phyloP scores from a whole-genome alignment of 441 rosid species.

The Gossypium schwendimanii region DNA sequence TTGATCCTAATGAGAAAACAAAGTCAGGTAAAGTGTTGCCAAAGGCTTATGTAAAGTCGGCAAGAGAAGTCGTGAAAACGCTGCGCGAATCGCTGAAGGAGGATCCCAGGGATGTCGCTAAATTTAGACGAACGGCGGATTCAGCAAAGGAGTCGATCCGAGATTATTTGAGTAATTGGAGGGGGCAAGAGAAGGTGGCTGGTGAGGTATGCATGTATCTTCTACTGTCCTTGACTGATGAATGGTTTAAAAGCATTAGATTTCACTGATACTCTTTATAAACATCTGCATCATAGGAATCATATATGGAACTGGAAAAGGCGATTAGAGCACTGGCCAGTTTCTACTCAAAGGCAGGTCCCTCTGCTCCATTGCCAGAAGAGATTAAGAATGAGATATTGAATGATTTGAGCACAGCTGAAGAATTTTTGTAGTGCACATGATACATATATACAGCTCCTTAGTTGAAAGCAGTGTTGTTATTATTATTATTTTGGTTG shows the following conservation, averaged over 20 bases:
- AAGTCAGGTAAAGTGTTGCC: slow-evolving; percentile 72
- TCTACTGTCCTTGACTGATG: background rate
- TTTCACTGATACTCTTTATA: background rate
- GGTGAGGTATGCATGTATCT: slow-evolving; percentile 32
- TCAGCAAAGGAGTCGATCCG: slow-evolving; percentile 80
- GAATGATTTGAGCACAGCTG: slow-evolving; percentile 47
- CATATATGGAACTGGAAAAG: slow-evolving; percentile 62
- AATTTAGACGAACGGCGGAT: slow-evolving; percentile 76
- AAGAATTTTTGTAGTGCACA: slow-evolving; percentile 52
- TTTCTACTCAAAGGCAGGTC: slow-evolving; percentile 83
- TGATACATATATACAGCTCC: background rate
- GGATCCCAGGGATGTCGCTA: slow-evolving; percentile 53
- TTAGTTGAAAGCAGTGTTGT: background rate
- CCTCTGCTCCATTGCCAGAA: slow-evolving; percentile 73
- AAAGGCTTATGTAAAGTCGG: slow-evolving; percentile 77
- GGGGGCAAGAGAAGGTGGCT: slow-evolving; percentile 49
- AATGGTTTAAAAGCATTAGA: background rate
- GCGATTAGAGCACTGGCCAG: slow-evolving; percentile 57
- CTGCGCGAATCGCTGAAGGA: slow-evolving; percentile 70
- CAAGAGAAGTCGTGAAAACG: slow-evolving; percentile 68
- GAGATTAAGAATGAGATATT: slow-evolving; percentile 57
- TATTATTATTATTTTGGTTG: background rate
- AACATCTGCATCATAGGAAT: slow-evolving; percentile 44
- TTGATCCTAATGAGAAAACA: slow-evolving; percentile 70
- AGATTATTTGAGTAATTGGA: slow-evolving; percentile 70